Conservation (phyloP, 768 basidiomycete species). For the Lentinula aciculospora region DNA sequence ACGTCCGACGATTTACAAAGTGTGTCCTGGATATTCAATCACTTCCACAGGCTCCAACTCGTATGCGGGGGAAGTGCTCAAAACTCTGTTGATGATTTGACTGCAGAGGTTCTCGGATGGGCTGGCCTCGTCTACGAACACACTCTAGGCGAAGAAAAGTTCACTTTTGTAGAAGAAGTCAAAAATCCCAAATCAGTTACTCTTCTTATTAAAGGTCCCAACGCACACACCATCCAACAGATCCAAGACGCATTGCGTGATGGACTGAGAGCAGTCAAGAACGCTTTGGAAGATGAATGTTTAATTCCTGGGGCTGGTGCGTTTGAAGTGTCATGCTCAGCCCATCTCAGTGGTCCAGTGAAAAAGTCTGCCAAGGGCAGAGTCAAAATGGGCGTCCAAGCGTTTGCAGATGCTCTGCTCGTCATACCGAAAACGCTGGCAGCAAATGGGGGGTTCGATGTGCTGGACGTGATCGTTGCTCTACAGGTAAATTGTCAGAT, state of each 20-base stretch:
- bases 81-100: slow-evolving; percentile 96
- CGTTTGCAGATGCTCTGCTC: slow-evolving; percentile 91
- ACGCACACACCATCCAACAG: slow-evolving; percentile 92
- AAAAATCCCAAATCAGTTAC: slow-evolving; percentile 94
- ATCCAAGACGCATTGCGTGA: slow-evolving; percentile 98
- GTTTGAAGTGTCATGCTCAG: slow-evolving; percentile 90
- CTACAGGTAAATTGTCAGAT: slow-evolving; percentile 55
- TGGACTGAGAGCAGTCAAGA: slow-evolving; percentile 94
- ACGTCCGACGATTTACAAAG: slow-evolving; percentile 6
- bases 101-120: slow-evolving; percentile 89
- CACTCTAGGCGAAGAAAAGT: slow-evolving; percentile 98
- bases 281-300: slow-evolving; percentile 85
- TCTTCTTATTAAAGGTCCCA: slow-evolving; percentile 95
- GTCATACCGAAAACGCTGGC: slow-evolving; percentile 96
- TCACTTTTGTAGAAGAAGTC: slow-evolving; percentile 95
- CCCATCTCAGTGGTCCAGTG: slow-evolving; percentile 70
- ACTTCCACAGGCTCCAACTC: slow-evolving; percentile 68
- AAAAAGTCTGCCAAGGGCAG: slow-evolving; percentile 90
- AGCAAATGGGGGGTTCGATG: slow-evolving; percentile 94
- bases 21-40: background rate
- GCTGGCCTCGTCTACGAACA: slow-evolving; percentile 99
- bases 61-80: slow-evolving; percentile 93
- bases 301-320: slow-evolving; percentile 97
- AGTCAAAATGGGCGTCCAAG: slow-evolving; percentile 95
- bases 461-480: slow-evolving; percentile 90